These are phyloP conservation scores for Hypoxylon sp. DNA, from an alignment of 2,329 filamentous ascomycete species.

Conservation along the genomic window DNA sequence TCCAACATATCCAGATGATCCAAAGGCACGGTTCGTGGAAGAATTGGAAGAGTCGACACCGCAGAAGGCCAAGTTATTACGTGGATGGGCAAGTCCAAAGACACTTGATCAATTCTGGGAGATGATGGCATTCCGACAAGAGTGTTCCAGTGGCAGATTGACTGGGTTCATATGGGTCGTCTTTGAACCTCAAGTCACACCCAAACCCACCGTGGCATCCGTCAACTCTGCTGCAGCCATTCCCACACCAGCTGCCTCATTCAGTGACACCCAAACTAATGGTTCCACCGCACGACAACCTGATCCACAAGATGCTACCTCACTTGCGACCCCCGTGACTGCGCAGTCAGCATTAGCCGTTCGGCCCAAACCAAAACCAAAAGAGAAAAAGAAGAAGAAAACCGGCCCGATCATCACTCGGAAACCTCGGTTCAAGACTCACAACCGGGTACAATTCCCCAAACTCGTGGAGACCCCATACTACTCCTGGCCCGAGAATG, in stretches of 20 bases:
- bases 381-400: slow-evolving; percentile 61
- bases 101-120: slow-evolving; percentile 97
- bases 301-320: slow-evolving; percentile 28
- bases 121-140: slow-evolving; percentile 95
- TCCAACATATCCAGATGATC: slow-evolving; percentile 93
- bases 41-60: slow-evolving; percentile 83
- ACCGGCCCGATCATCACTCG: slow-evolving; percentile 72
- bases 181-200: slow-evolving; percentile 67
- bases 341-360: slow-evolving; percentile 41
- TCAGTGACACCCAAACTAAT: slow-evolving; percentile 46
- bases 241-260: slow-evolving; percentile 49
- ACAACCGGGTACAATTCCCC: slow-evolving; percentile 62
- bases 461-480: slow-evolving; percentile 68
- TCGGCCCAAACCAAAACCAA: slow-evolving; percentile 52
- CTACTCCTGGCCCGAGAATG: slow-evolving; percentile 73
- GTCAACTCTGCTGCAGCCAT: slow-evolving; percentile 17
- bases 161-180: slow-evolving; percentile 97
- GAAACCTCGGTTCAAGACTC: slow-evolving; percentile 73
- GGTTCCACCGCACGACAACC: slow-evolving; percentile 16
- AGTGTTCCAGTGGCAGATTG: slow-evolving; percentile 90
- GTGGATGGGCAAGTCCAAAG: slow-evolving; percentile 85
- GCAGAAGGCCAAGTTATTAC: slow-evolving; percentile 64
- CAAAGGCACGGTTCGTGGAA: slow-evolving; percentile 88
- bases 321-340: slow-evolving; percentile 49
- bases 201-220: slow-evolving; percentile 24